phyloP scores from a whole-genome alignment of 805 yeast genomes.

The Teunomyces stri region DNA sequence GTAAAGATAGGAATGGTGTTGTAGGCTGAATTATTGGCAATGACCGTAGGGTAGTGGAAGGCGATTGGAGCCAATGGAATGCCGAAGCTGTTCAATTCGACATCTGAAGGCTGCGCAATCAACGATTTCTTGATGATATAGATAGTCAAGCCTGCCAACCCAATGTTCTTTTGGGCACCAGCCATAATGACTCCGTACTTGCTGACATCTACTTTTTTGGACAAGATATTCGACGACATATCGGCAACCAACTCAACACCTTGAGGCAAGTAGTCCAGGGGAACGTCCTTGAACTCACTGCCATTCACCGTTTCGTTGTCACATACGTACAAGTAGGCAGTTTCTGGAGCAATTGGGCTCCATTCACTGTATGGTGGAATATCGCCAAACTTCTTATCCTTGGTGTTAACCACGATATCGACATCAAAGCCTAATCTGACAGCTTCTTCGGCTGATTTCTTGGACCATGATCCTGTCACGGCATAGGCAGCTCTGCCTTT shows the following conservation, averaged over 20 bases:
- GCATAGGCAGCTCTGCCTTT: conserved; percentile 82
- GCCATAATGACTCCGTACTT: conserved; percentile 90
- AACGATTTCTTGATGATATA: conserved; percentile 85
- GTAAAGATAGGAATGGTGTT: conserved; percentile 96
- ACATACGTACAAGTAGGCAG: conserved; percentile 86
- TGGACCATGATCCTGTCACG: conserved; percentile 92
- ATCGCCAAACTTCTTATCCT: conserved; percentile 55
- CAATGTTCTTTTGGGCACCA: conserved; percentile 98
- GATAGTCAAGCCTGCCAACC: conserved; percentile 91
- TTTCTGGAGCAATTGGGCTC: conserved; percentile 55
- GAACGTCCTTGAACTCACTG: conserved; percentile 64
- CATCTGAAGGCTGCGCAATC: conserved; percentile 64
- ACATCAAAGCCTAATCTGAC: conserved; percentile 74
- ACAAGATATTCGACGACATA: conserved; percentile 89
- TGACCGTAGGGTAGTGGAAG: conserved; percentile 80
- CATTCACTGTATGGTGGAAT: conserved; percentile 68
- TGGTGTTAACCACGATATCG: conserved; percentile 66
- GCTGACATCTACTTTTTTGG: conserved; percentile 75
- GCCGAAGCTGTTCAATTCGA: conserved; percentile 52
- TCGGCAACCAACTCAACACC: conserved; percentile 87
- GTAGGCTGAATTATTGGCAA: conserved; percentile 86
- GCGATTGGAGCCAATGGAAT: conserved; percentile 89
- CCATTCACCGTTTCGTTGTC: conserved; percentile 98
- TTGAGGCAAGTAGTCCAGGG: conserved; percentile 54
- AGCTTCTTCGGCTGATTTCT: conserved; percentile 86